These are phyloP conservation scores for Orbilia oligospora DNA, from an alignment of 2,329 filamentous ascomycete species.

Conservation along the genomic window DNA sequence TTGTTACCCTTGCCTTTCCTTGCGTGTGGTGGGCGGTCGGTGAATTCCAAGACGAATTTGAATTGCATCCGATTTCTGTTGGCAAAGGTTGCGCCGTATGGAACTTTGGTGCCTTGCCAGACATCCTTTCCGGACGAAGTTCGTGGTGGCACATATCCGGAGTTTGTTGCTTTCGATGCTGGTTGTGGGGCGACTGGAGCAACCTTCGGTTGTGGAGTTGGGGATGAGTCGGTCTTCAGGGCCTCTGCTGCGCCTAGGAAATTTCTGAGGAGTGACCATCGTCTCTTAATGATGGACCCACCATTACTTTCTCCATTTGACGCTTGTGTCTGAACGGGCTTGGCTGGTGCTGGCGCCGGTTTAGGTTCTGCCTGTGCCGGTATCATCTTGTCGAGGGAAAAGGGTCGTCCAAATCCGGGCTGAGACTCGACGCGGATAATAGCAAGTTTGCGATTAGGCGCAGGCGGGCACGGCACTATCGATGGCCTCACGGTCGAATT, in stretches of 20 bases:
- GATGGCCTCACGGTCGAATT: slow-evolving; percentile 74
- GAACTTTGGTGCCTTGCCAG: slow-evolving; percentile 65
- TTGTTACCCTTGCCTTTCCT: slow-evolving; percentile 71
- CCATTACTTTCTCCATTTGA: slow-evolving; percentile 65
- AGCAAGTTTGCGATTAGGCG: slow-evolving; percentile 86
- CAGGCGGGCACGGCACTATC: slow-evolving; percentile 85
- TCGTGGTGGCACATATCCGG: slow-evolving; percentile 52
- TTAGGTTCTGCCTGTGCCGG: slow-evolving; percentile 32
- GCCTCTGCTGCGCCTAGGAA: slow-evolving; percentile 54
- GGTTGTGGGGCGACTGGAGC: slow-evolving; percentile 29
- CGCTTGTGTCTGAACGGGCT: slow-evolving; percentile 63
- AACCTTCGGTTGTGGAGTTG: slow-evolving; percentile 37
- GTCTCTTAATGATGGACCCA: slow-evolving; percentile 63
- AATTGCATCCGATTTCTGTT: slow-evolving; percentile 74
- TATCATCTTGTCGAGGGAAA: slow-evolving; percentile 54
- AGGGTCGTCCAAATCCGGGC: slow-evolving; percentile 66
- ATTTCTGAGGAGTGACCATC: slow-evolving; percentile 57
- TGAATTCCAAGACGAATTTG: slow-evolving; percentile 78
- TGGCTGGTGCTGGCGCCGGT: slow-evolving; percentile 16
- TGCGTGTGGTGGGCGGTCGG: slow-evolving; percentile 71
- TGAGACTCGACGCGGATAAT: slow-evolving; percentile 86
- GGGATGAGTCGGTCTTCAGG: slow-evolving; percentile 34
- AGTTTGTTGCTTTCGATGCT: slow-evolving; percentile 62
- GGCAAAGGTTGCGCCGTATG: slow-evolving; percentile 61
- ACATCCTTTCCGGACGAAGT: slow-evolving; percentile 41